Evolutionary conservation across 371 early-diverging fungal species (phyloP).

Genomic region (Coemansia sp.): DNA sequence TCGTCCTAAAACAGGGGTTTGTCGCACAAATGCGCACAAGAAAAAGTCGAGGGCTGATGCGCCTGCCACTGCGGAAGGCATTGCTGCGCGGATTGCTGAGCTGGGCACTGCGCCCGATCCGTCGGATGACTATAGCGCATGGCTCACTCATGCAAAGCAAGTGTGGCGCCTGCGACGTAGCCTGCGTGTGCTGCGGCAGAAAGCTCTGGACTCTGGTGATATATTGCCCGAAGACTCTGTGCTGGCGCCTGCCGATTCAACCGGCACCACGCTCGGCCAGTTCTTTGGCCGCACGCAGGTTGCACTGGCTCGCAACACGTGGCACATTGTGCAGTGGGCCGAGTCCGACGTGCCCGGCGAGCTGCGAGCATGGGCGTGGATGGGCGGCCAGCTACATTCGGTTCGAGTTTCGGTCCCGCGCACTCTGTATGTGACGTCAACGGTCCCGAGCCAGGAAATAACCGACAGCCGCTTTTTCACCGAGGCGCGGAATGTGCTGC

Average conservation of each 20-base stretch:
- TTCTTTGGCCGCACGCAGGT: constrained; percentile 40
- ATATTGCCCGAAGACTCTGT: constrained; percentile 10
- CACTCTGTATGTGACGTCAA: constrained; percentile 79
- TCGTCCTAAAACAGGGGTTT: constrained; percentile 47
- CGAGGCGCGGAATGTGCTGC: constrained; percentile 55
- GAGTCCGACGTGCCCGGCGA: constrained; percentile 83
- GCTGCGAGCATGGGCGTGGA: constrained; percentile 78
- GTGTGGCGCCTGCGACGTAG: constrained; percentile 67
- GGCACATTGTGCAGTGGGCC: constrained; percentile 84
- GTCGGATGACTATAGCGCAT: constrained; percentile 59
- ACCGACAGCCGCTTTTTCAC: constrained; percentile 40
- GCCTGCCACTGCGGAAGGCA: constrained; percentile 16
- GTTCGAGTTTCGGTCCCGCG: constrained; percentile 79
- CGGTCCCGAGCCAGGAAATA: constrained; percentile 57
- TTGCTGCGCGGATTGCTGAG: constrained; percentile 30
- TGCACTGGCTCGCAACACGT: constrained; percentile 54
- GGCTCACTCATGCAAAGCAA: constrained; percentile 68
- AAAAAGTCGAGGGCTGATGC: constrained; percentile 20
- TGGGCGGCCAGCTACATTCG: constrained; percentile 66
- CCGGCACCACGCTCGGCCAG: constrained; percentile 20
- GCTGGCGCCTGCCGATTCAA: not conserved
- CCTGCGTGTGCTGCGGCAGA: constrained; percentile 55
- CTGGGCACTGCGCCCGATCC: constrained; percentile 56
- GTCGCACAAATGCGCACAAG: constrained; percentile 15
- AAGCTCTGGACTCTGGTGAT: constrained; percentile 30